Conservation (phyloP, 805 yeast genomes). For the Cyberlindnera mycetangii region DNA sequence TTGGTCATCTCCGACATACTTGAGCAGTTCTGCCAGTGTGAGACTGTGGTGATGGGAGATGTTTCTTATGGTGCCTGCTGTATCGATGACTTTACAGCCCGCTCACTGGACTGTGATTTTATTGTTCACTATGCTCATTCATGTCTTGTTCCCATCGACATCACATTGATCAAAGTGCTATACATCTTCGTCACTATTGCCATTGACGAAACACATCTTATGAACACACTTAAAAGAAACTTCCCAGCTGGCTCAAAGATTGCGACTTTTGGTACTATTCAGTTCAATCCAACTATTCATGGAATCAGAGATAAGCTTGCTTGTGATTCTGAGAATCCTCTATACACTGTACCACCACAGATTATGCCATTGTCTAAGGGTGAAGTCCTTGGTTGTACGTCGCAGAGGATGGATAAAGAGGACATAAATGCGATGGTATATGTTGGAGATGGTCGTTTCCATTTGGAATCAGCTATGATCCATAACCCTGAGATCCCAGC, state of each 20-base stretch:
- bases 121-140: slow-evolving; percentile 97
- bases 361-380: slow-evolving; percentile 91
- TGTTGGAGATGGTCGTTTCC: slow-evolving; percentile 95
- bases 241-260: slow-evolving; percentile 61
- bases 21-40: slow-evolving; percentile 86
- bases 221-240: slow-evolving; percentile 72
- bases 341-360: slow-evolving; percentile 82
- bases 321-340: slow-evolving; percentile 40
- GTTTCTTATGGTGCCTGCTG: slow-evolving; percentile 99
- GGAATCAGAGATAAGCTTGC: slow-evolving; percentile 62
- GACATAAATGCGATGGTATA: slow-evolving; percentile 80
- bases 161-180: slow-evolving; percentile 86
- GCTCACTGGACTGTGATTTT: slow-evolving; percentile 89
- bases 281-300: slow-evolving; percentile 93
- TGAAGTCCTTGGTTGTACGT: slow-evolving; percentile 94
- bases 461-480: slow-evolving; percentile 93
- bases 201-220: slow-evolving; percentile 78
- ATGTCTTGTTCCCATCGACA: slow-evolving; percentile 91
- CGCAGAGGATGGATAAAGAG: slow-evolving; percentile 67
- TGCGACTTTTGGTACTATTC: slow-evolving; percentile 94
- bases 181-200: slow-evolving; percentile 92
- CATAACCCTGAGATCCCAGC: slow-evolving; percentile 94
- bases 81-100: slow-evolving; percentile 93
- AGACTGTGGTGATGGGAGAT: slow-evolving; percentile 95
- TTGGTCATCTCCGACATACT: slow-evolving; percentile 87